These are phyloP conservation scores for Erythrophleum fordii DNA, from an alignment of 306 rosid species.

Conservation along the genomic window DNA sequence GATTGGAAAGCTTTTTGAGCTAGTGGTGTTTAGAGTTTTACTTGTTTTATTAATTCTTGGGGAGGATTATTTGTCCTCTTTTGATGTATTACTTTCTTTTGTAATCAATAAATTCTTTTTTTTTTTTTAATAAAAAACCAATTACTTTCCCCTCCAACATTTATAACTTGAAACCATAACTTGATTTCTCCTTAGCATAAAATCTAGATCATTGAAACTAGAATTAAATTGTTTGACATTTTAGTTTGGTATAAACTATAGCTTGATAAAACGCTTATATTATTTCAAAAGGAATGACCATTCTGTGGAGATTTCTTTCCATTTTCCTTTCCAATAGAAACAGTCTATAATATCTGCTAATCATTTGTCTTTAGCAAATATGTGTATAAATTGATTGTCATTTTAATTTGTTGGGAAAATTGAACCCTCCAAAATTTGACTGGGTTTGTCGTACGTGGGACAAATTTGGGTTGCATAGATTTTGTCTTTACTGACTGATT, in stretches of 20 bases:
- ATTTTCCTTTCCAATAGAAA: not conserved
- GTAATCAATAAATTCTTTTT: not conserved
- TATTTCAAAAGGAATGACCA: not conserved
- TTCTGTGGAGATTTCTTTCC: not conserved
- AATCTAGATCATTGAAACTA: not conserved
- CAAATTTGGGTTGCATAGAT: not conserved
- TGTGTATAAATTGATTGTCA: not conserved
- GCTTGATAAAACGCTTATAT: not conserved
- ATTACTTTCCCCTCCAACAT: not conserved
- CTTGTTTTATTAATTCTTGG: not conserved
- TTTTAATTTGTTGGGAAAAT: not conserved
- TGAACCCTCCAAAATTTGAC: not conserved
- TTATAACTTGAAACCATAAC: not conserved
- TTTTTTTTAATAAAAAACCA: not conserved
- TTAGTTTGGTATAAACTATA: not conserved
- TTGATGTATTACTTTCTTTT: not conserved
- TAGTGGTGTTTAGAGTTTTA: not conserved
- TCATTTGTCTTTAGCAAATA: not conserved
- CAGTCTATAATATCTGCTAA: not conserved
- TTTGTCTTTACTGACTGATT: not conserved
- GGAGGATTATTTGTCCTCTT: not conserved
- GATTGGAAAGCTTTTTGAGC: not conserved
- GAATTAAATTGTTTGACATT: not conserved
- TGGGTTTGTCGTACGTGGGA: not conserved
- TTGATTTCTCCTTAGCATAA: conserved; percentile 1